Evolutionary conservation across 2,329 filamentous ascomycete species (phyloP).

Genomic region (Periconia sp.): DNA sequence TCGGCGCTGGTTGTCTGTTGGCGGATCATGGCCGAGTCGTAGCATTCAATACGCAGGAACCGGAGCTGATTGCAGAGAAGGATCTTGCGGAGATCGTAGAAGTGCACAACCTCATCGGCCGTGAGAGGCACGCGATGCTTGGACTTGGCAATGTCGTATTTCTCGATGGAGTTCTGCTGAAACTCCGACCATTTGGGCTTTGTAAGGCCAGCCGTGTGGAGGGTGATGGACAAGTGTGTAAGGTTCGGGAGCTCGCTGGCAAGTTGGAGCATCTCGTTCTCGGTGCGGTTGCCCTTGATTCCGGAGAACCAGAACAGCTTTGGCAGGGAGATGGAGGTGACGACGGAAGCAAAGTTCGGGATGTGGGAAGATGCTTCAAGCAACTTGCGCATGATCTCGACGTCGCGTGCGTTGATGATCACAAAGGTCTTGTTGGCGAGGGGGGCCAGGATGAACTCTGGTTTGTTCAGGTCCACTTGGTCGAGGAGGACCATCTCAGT

Average conservation of each 20-base stretch:
- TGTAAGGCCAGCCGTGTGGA: slow-evolving; percentile 75
- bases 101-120: slow-evolving; percentile 77
- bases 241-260: slow-evolving; percentile 84
- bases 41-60: slow-evolving; percentile 75
- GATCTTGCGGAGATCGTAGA: slow-evolving; percentile 72
- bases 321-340: slow-evolving; percentile 48
- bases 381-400: slow-evolving; percentile 11
- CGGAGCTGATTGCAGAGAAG: slow-evolving; percentile 70
- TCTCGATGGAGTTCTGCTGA: slow-evolving; percentile 65
- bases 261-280: slow-evolving; percentile 86
- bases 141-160: slow-evolving; percentile 74
- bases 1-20: slow-evolving; percentile 53
- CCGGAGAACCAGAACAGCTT: slow-evolving; percentile 54
- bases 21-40: slow-evolving; percentile 62
- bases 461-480: no score
- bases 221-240: slow-evolving; percentile 75
- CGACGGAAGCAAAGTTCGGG: slow-evolving; percentile 8
- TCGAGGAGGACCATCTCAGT: no score
- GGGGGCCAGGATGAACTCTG: slow-evolving; percentile 9
- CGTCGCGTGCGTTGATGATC: slow-evolving; percentile 13
- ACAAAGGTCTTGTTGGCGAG: slow-evolving; percentile 14
- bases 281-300: slow-evolving; percentile 80
- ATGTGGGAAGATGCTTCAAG: slow-evolving; percentile 1
- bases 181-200: slow-evolving; percentile 65
- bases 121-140: slow-evolving; percentile 77